These are phyloP conservation scores for Pseudogymnoascus sp. DNA, from an alignment of 2,329 filamentous ascomycete genomes.

Conservation along the genomic window DNA sequence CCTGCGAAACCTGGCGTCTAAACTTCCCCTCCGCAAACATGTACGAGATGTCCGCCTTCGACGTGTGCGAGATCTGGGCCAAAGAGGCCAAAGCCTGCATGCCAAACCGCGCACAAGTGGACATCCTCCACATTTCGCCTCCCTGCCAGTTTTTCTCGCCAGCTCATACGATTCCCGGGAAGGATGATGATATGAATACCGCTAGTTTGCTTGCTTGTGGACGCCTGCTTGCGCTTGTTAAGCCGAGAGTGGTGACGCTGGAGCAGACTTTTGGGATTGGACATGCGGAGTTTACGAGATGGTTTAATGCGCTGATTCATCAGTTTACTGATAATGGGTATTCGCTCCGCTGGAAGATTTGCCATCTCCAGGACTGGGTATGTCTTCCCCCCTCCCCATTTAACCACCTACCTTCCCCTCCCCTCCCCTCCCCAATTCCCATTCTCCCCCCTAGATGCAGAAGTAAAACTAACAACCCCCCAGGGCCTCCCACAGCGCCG, in stretches of 20 bases:
- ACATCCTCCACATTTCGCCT: constrained; percentile 66
- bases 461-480: background rate
- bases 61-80: constrained; percentile 35
- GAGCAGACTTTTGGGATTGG: constrained; percentile 70
- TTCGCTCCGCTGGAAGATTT: constrained; percentile 59
- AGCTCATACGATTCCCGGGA: constrained; percentile 52
- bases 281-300: constrained; percentile 40
- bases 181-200: constrained; percentile 59
- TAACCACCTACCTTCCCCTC: no score
- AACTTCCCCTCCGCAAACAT: constrained; percentile 49
- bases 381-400: constrained; percentile 2
- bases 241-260: constrained; percentile 63
- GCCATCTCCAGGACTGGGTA: constrained; percentile 42
- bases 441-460: background rate
- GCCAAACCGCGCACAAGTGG: constrained; percentile 29
- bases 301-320: constrained; percentile 51
- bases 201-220: constrained; percentile 47
- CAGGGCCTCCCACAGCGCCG: constrained; percentile 23
- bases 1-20: constrained; percentile 45
- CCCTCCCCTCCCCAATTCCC: background rate
- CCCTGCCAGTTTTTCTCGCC: constrained; percentile 72
- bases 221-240: constrained; percentile 46
- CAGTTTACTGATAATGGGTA: constrained; percentile 59
- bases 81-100: constrained; percentile 9
- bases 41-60: constrained; percentile 37